Percentiles rank a stretch among this genome's conserved stretches.
Evolutionary conservation across 2,329 filamentous ascomycete genomes (phyloP).

Genomic region (Anthostomella pinea): DNA sequence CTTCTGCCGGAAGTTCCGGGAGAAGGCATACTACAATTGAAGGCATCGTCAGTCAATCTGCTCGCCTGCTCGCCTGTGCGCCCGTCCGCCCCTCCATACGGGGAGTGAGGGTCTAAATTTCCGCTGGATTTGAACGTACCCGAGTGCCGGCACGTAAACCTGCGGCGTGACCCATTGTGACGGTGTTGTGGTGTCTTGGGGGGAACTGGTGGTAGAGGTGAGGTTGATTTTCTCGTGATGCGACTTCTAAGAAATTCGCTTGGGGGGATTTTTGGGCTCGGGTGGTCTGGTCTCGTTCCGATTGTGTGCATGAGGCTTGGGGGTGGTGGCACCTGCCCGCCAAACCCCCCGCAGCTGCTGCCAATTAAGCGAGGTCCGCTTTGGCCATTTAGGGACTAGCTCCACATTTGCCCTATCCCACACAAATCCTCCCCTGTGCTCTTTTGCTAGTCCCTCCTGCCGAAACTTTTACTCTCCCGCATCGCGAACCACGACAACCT

Average conservation of each 20-base stretch:
- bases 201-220: conserved; percentile 19
- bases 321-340: conserved; percentile 5
- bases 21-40: conserved; percentile 75
- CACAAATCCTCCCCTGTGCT: conserved; percentile 23
- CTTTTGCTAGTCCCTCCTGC: conserved; percentile 15
- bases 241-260: conserved; percentile 25
- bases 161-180: conserved; percentile 81
- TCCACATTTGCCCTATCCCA: conserved; percentile 28
- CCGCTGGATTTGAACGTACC: conserved; percentile 65
- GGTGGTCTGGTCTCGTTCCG: conserved; percentile 5
- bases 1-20: conserved; percentile 90
- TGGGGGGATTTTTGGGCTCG: conserved; percentile 21
- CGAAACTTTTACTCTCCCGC: conserved; percentile 19
- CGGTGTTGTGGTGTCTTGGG: conserved; percentile 44
- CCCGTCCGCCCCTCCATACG: no score
- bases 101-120: no score
- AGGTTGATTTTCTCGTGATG: conserved; percentile 21
- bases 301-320: conserved; percentile 19
- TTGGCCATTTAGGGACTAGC: conserved; percentile 14
- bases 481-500: conserved; percentile 13
- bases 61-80: no score
- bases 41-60: conserved; percentile 21
- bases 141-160: conserved; percentile 85
- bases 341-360: neutral
- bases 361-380: conserved; percentile 26